phyloP scores from a whole-genome alignment of 768 basidiomycete species.

The Ramaria sp. region DNA sequence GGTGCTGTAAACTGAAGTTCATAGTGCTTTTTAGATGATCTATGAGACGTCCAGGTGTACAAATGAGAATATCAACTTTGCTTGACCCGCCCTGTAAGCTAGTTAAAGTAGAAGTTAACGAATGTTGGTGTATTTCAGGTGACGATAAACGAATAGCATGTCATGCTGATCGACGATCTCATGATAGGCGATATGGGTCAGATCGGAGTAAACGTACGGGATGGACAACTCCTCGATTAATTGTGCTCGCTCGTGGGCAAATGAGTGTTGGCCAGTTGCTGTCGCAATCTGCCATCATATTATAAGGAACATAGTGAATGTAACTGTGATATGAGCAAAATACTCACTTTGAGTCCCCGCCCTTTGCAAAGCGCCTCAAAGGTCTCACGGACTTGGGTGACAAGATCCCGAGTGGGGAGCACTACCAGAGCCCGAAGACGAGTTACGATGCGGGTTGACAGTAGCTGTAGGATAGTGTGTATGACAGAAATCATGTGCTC shows the following conservation, averaged over 20 bases:
- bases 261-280: conserved; percentile 90
- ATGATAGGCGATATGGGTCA: neutral
- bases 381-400: conserved; percentile 84
- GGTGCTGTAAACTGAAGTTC: conserved; percentile 87
- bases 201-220: conserved; percentile 29
- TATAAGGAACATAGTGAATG: no score
- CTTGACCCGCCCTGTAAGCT: conserved; percentile 81
- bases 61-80: conserved; percentile 88
- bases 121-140: neutral
- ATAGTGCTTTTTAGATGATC: conserved; percentile 85
- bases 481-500: neutral
- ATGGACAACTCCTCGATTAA: conserved; percentile 52
- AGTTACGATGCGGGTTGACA: conserved; percentile 67
- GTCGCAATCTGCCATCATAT: conserved; percentile 42
- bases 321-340: no score
- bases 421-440: conserved; percentile 82
- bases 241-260: conserved; percentile 80
- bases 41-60: conserved; percentile 90
- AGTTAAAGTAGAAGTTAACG: neutral
- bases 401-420: conserved; percentile 89
- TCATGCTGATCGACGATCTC: neutral
- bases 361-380: conserved; percentile 80
- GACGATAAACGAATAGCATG: neutral
- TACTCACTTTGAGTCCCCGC: conserved; percentile 67
- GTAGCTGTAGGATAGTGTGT: conserved; percentile 33